Base-by-base conservation (phyloP, 768 basidiomycete species). In the Glaciozyma martinii region DNA sequence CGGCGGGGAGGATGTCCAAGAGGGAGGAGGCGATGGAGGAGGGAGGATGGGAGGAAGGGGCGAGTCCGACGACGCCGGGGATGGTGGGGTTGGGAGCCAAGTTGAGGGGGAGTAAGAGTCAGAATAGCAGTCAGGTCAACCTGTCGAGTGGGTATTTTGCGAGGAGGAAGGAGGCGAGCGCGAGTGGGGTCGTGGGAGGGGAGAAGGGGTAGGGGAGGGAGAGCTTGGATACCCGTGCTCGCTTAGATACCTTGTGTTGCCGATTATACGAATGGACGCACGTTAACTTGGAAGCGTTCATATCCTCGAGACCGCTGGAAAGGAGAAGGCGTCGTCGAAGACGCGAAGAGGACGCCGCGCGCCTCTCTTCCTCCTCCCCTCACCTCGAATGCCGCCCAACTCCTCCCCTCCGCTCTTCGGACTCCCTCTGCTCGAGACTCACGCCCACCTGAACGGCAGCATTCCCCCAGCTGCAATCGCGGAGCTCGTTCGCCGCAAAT, bases 71-170 rank as follows among this genome's bases (percentile, higher is more conserved):
- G 18, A 50, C 25, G 10, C 23, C n/a, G 25, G 47, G 19, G 15
- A n/a, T 25, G 49, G n/a, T n/a, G 25, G 49, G 29, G 49, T n/a
- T 29, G 49, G 49, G 67, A 2, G 67, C 67, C 6, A 68, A 68
- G 32, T 27, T 68, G 30, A 42, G 67, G 10, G 58, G 63, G 30
- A 62, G 53, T 19, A n/a, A 40, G 58, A 68, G 67, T 44, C 46
- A 54, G 40, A 65, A 68, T 49, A 65, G 40, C 53, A 52, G 46
- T 46, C 60, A 56, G 58, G 63, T 60, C 1, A 65, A 68, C 43
- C 47, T 68, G 15, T 63, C 67, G n/a, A 60, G 60, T 8, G 60
- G 63, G 25, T 62, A 65, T 56, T 65, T 62, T 56, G 61, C 25
- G 10, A 54, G 44, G 49, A 50, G 49, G 49, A 50, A 50, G 49